Conservation (phyloP, 164 flowering plant species). For the Magnolia officinalis region DNA sequence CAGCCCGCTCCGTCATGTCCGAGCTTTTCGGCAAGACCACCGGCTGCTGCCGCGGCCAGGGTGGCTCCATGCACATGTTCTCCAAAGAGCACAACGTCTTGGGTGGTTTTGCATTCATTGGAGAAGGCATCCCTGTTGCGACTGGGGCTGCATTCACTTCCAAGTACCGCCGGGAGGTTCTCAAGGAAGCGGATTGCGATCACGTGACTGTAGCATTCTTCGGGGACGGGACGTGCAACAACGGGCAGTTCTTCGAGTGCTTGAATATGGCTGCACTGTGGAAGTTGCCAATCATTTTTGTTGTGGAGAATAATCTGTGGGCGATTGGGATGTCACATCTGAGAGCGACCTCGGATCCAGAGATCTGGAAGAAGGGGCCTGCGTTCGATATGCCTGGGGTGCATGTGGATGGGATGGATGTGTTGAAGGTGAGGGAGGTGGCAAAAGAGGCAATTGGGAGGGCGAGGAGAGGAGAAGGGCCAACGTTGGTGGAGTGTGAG, state of each 20-base stretch:
- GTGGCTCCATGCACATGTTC: slow-evolving; percentile 99
- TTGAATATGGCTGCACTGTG: slow-evolving; percentile 97
- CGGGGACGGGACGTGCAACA: slow-evolving; percentile 91
- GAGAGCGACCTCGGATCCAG: slow-evolving; percentile 92
- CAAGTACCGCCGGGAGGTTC: slow-evolving; percentile 73
- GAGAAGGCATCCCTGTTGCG: slow-evolving; percentile 94
- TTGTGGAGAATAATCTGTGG: slow-evolving; percentile 98
- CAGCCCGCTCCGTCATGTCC: slow-evolving; percentile 83
- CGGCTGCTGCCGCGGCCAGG: slow-evolving; percentile 94
- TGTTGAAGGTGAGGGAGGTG: slow-evolving; percentile 94
- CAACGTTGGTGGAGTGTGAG: slow-evolving; percentile 91
- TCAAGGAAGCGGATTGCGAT: slow-evolving; percentile 66
- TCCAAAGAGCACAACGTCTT: slow-evolving; percentile 80
- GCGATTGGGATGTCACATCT: slow-evolving; percentile 98
- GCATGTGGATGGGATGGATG: slow-evolving; percentile 99
- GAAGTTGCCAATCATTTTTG: slow-evolving; percentile 92
- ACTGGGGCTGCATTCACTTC: slow-evolving; percentile 89
- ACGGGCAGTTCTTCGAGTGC: slow-evolving; percentile 96
- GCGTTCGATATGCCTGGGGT: slow-evolving; percentile 96
- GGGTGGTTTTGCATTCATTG: slow-evolving; percentile 95
- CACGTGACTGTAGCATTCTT: slow-evolving; percentile 80
- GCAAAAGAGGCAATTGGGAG: slow-evolving; percentile 85
- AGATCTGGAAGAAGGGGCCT: slow-evolving; percentile 87
- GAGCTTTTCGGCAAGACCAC: slow-evolving; percentile 92
- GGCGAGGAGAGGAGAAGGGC: slow-evolving; percentile 96